Conservation (phyloP, 225 moss, liverwort and hornwort genomes). For the Marchantia polymorpha region DNA sequence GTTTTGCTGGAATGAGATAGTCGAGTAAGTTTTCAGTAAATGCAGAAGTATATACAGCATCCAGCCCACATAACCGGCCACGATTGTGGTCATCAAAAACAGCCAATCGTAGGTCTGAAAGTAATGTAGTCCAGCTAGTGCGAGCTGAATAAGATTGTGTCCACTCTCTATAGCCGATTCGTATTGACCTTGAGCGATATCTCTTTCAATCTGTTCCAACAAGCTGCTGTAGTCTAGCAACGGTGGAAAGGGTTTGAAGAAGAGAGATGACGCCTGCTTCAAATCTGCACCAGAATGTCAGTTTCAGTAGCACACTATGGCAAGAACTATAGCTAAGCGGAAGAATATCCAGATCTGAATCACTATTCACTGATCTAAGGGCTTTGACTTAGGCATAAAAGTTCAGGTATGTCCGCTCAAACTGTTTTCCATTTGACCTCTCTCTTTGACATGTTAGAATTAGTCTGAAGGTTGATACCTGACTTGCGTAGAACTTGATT, state of each 20-base stretch:
- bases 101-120: slow-evolving; percentile 99
- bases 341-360: not conserved
- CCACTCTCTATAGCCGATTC: slow-evolving; percentile 68
- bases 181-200: slow-evolving; percentile 59
- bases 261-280: slow-evolving; percentile 72
- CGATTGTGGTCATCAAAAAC: slow-evolving; percentile 85
- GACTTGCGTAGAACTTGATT: slow-evolving; percentile 95
- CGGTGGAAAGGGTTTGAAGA: slow-evolving; percentile 84
- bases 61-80: slow-evolving; percentile 86
- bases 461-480: slow-evolving; percentile 54
- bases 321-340: not conserved
- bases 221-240: slow-evolving; percentile 56
- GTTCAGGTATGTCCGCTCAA: not conserved
- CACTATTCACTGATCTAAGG: not conserved
- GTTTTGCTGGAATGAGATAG: slow-evolving; percentile 38
- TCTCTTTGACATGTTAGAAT: not conserved
- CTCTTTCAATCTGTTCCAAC: slow-evolving; percentile 56
- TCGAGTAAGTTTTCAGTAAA: slow-evolving; percentile 78
- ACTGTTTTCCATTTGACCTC: not conserved
- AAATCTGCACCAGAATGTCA: slow-evolving; percentile 42
- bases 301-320: not conserved
- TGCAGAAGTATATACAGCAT: slow-evolving; percentile 83
- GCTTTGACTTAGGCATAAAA: not conserved
- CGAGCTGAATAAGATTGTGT: slow-evolving; percentile 65
- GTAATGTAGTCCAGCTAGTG: slow-evolving; percentile 83